These are phyloP conservation scores for Amaranthus hypochondriacus DNA, from an alignment of 148 eudicot species.

Conservation along the genomic window DNA sequence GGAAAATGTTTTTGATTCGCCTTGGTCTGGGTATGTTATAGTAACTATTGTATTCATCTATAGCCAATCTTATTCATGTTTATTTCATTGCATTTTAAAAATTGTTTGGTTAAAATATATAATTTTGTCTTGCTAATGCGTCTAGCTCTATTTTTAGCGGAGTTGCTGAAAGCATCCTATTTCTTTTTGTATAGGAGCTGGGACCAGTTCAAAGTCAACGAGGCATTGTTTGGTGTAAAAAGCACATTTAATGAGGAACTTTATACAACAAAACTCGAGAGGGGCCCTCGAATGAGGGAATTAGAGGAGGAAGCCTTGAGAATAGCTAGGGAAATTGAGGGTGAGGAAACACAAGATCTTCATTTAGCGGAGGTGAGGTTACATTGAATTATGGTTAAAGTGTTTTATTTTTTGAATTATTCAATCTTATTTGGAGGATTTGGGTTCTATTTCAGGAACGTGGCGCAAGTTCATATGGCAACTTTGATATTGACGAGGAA, in stretches of 20 bases:
- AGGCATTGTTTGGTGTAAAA: conserved; percentile 81
- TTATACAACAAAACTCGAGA: conserved; percentile 94
- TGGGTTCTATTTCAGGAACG: conserved; percentile 49
- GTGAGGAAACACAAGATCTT: conserved; percentile 86
- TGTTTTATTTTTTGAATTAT: conserved; percentile 2
- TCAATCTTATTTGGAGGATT: background rate
- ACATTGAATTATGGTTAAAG: conserved; percentile 3
- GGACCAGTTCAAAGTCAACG: conserved; percentile 97
- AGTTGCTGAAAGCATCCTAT: background rate
- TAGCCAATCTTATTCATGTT: background rate
- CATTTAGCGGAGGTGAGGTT: conserved; percentile 88
- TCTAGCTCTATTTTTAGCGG: background rate
- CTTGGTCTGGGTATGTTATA: conserved; percentile 66
- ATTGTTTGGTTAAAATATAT: background rate
- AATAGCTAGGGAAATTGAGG: conserved; percentile 95
- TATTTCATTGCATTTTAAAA: background rate
- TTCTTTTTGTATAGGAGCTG: conserved; percentile 50
- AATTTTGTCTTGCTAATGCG: background rate
- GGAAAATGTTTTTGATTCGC: conserved; percentile 70
- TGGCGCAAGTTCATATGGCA: conserved; percentile 54
- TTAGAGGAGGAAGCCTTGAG: conserved; percentile 77
- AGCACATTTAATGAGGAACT: conserved; percentile 97
- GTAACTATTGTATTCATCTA: conserved; percentile 20
- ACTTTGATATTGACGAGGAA: conserved; percentile 81
- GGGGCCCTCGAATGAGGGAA: conserved; percentile 82